Evolutionary conservation across 2,329 filamentous ascomycete genomes (phyloP), one percentile per base, ranked within the genome.

Genomic region (Aspergillus awamori): DNA sequence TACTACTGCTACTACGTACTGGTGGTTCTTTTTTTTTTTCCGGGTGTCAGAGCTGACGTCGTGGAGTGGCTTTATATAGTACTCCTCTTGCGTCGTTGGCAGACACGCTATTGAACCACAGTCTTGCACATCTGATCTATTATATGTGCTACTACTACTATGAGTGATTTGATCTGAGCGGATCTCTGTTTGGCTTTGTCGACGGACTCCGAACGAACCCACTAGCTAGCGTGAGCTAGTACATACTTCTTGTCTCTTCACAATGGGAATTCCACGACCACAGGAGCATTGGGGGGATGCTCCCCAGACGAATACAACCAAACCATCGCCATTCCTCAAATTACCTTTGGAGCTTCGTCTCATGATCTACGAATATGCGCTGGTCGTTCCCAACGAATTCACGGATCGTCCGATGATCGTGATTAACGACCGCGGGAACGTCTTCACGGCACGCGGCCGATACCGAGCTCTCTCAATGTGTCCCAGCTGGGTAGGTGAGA

Each of bases 341-440:
- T 62, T 76, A 5, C 74, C 72, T 2, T 52, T 69, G 4, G 73
- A 75, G 55, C 67, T 76, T 17, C 73, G 73, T 8, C 67, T 75
- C 26, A 72, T 72, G 53, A 75, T 76, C 61, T 76, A 76, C 59
- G 68, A 73, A 60, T 74, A 73, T 60, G 68, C 71, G 8, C 59
- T 76, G 8, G 39, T 64, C 17, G 65, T 70, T 11, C 72, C 70
- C 33, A 75, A 75, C 47, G 68, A 74, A 24, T 74, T 74, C 58
- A 67, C 69, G 17, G 63, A 74, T 60, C 69, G 68, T 6, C 72
- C 73, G 1, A 55, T 76, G 57, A 76, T 76, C 22, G 70, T 76
- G 10, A 63, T 76, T 53, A 67, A 69, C 48, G 74, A 76, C 52
- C 69, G 67, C 2, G 72, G 74, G 24, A 72, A 72, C 28, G 62